Percentiles rank a stretch among this genome's conserved stretches.
Conservation (phyloP, 305 asterid genomes). For the Solanum chacoense region DNA sequence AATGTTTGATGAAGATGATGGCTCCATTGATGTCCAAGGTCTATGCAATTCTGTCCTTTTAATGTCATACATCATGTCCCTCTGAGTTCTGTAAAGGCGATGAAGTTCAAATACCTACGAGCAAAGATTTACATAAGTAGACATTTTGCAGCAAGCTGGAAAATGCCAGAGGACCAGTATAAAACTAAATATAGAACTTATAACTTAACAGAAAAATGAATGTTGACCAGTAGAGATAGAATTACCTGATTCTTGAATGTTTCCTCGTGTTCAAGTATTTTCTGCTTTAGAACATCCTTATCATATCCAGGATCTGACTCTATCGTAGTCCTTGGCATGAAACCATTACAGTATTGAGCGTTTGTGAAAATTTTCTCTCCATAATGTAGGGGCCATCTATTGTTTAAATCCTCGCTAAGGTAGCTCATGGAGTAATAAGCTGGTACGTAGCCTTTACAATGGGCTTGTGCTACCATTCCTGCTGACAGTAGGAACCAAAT, state of each 20-base stretch:
- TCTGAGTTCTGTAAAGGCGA: conserved; percentile 77
- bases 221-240: neutral
- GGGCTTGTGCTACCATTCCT: conserved; percentile 93
- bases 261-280: conserved; percentile 90
- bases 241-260: conserved; percentile 76
- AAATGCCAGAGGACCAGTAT: neutral
- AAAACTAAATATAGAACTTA: neutral
- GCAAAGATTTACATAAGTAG: conserved; percentile 1
- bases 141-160: neutral
- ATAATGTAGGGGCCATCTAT: conserved; percentile 62
- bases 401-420: conserved; percentile 84
- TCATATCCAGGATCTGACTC: conserved; percentile 55
- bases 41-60: conserved; percentile 38
- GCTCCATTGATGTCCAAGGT: conserved; percentile 34
- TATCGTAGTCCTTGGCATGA: conserved; percentile 29
- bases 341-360: conserved; percentile 57
- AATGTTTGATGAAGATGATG: conserved; percentile 9
- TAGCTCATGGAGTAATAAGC: conserved; percentile 76
- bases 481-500: conserved; percentile 4
- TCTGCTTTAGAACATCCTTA: conserved; percentile 74
- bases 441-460: conserved; percentile 61
- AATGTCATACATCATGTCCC: conserved; percentile 85
- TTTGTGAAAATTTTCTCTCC: conserved; percentile 45
- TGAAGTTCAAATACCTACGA: conserved; percentile 80
- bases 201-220: neutral